Base-by-base conservation (phyloP, 108 stramenopile species). In the Aurantiochytrium sp. region DNA sequence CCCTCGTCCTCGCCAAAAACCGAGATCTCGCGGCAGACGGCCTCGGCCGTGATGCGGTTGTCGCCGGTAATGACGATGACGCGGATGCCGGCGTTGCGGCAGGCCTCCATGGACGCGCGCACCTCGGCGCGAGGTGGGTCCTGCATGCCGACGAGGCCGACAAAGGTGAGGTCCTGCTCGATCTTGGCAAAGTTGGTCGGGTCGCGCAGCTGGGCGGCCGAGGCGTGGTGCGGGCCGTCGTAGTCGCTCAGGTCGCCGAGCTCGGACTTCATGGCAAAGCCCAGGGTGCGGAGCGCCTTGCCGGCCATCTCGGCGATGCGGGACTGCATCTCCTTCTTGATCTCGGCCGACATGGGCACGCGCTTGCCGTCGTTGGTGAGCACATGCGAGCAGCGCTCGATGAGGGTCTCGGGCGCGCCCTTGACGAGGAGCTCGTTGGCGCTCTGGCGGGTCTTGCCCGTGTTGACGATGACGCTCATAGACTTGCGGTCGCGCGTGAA, bases 51-150 rank as follows among this genome's bases (percentile, higher is more conserved):
- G 27, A 27, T 39, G 52, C 30, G 54, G 53, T 89, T 55, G 52
- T 89, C 88, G 5, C 88, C 88, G 34, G 88, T 89, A 50, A 89
- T 89, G 73, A 98, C 97, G 50, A 98, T 96, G 31, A 98, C 96
- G 30, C 98, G 95, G 37, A 99, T 96, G 37, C 99, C 99, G 6
- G 97, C 98, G 54, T 92, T 85, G 36, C 92, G 90, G 86, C 98
- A 98, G 87, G 91, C 65, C 37, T 81, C 54, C 53, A 99, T 98
- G 86, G 97, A 96, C 17, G 95, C 94, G n/a, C 95, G 96, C 24
- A 97, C 98, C 89, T 98, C 99, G 48, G 97, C 97, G 17, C 99
- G 94, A 4, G 98, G 97, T 4, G 99, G 99, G 89, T 99, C 99
- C 91, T 97, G 97, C 88, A 98, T 98, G 27, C 98, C 99, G 22